Evolutionary conservation across 306 rosid genomes (phyloP).

Genomic region (Albizia julibrissin): DNA sequence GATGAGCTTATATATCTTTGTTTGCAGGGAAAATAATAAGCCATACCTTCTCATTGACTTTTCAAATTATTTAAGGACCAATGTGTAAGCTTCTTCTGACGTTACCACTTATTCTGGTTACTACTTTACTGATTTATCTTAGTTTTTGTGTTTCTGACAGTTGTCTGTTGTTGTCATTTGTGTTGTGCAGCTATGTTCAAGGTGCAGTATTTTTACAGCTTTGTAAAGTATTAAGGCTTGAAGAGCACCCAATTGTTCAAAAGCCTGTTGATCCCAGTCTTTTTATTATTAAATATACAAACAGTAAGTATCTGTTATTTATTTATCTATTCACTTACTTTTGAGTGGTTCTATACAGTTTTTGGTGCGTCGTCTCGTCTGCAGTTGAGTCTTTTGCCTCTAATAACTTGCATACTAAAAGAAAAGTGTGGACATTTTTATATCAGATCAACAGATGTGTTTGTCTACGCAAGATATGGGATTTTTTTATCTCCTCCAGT

Average conservation of each 20-base stretch:
- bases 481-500: neutral
- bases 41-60: conserved; percentile 48
- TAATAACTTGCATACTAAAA: neutral
- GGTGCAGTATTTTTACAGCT: conserved; percentile 87
- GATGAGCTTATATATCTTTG: conserved; percentile 11
- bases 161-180: conserved; percentile 29
- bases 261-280: conserved; percentile 85
- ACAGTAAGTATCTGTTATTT: conserved; percentile 49
- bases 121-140: conserved; percentile 16
- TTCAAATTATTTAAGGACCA: conserved; percentile 58
- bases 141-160: conserved; percentile 20
- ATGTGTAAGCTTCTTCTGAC: conserved; percentile 49
- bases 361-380: neutral
- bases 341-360: conserved; percentile 1
- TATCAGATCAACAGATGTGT: conserved; percentile 6
- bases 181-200: conserved; percentile 61
- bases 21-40: too few relatives aligned
- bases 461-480: neutral
- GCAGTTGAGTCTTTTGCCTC: neutral
- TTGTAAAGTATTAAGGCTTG: conserved; percentile 64
- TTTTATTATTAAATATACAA: conserved; percentile 62
- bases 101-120: neutral
- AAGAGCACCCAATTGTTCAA: conserved; percentile 65
- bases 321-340: neutral
- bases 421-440: conserved; percentile 1